A percentile compares a stretch with the other conserved stretches of the same genome.
phyloP scores from a whole-genome alignment of 495 filamentous ascomycete species.

The Aspergillus panamensis region DNA sequence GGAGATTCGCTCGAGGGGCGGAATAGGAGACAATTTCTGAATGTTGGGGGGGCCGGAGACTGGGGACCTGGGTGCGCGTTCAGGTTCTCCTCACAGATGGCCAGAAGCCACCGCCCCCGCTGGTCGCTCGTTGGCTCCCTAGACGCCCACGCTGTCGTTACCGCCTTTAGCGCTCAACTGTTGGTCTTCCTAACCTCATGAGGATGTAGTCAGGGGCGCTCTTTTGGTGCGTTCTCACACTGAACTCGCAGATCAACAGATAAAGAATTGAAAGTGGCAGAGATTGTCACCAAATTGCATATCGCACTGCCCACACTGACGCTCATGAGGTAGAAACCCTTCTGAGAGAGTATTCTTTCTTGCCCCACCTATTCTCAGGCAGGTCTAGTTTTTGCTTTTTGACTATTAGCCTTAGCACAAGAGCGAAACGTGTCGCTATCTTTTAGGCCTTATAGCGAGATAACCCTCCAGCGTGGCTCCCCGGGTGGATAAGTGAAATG shows the following conservation, averaged over 20 bases:
- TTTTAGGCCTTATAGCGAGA: slow-evolving; percentile 1
- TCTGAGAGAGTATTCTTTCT: background rate
- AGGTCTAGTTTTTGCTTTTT: slow-evolving; percentile 4
- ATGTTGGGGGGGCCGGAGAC: slow-evolving; percentile 6
- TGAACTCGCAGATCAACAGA: background rate
- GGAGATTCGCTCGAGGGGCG: slow-evolving; percentile 5
- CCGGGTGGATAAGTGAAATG: background rate
- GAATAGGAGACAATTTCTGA: slow-evolving; percentile 15
- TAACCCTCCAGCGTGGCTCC: background rate
- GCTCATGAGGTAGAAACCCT: background rate
- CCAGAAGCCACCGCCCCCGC: slow-evolving; percentile 20
- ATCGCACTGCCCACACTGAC: background rate
- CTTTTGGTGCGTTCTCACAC: background rate
- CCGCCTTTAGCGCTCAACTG: slow-evolving; percentile 24
- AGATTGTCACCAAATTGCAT: background rate
- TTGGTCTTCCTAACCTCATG: slow-evolving; percentile 4
- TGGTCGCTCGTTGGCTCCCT: slow-evolving; percentile 20
- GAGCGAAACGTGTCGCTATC: slow-evolving; percentile 15
- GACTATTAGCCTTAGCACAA: background rate
- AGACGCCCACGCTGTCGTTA: slow-evolving; percentile 20
- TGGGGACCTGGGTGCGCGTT: slow-evolving; percentile 18
- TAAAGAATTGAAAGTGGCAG: background rate
- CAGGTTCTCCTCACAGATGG: slow-evolving; percentile 19
- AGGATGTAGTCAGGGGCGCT: slow-evolving; percentile 9
- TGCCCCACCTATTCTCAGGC: slow-evolving; percentile 6